Evolutionary conservation across 192 early-diverging fungal species (phyloP), one percentile per base, ranked within the genome.

Genomic region (Geranomyces michiganensis): DNA sequence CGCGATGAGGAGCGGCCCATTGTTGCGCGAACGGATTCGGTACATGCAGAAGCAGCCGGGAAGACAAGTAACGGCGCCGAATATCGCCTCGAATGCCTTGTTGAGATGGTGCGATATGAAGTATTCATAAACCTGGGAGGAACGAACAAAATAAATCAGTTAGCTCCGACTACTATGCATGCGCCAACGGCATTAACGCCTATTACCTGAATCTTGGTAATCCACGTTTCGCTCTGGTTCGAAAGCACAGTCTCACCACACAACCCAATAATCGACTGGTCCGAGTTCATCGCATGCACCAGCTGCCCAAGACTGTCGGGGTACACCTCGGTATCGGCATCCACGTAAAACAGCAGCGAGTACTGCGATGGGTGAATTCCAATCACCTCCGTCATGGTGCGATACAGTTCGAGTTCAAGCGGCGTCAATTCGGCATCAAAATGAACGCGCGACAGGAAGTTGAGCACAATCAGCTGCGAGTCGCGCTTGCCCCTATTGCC

Each of bases 21-120:
- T 66, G 24, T 76, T 74, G 89, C 45, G 78, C 73, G 70, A 61
- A 14, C 90, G 85, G 21, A 83, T 81, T 21, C 82, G 66, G 63
- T 81, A 84, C 68, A 83, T 77, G 68, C 71, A 79, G 72, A 83
- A 83, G 60, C 81, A 83, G 19, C 82, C 82, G 1, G 82, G 82
- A 9, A 84, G 65, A 65, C 82, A 84, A 1, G 82, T 84, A 7
- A 84, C 82, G 29, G 79, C 61, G n/a, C 82, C 82, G 59, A 84
- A 84, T 0, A 81, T 72, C 2, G 83, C 80, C 60, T 84, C 82
- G 46, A 84, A 84, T 1, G 82, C 82, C 62, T 84, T 95, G 21
- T 93, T 94, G 19, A 96, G 81, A 78, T 95, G 94, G 77, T 96
- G 94, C 53, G 93, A 94, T 61, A 96, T 94, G 76, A 93, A 95